These are phyloP conservation scores for Leucocoprinus leucothites DNA, from an alignment of 768 basidiomycete species.

Conservation along the genomic window DNA sequence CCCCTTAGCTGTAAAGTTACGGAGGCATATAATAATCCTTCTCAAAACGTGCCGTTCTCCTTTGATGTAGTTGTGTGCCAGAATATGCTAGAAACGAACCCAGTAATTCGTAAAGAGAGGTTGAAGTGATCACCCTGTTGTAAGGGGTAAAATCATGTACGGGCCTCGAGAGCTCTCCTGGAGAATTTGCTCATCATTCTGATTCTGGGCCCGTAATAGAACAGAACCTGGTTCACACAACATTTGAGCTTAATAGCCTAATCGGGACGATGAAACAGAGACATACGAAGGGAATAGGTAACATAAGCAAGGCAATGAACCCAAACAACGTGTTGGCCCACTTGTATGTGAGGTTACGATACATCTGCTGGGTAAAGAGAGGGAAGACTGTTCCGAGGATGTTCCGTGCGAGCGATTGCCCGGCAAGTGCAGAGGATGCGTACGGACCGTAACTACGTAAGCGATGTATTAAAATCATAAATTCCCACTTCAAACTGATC, in stretches of 20 bases:
- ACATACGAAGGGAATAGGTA: slow-evolving; percentile 59
- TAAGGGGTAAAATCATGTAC: too few species aligned
- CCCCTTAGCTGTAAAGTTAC: too few species aligned
- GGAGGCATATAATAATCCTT: too few species aligned
- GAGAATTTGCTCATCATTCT: not conserved
- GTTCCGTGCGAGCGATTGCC: slow-evolving; percentile 61
- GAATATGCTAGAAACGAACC: too few species aligned
- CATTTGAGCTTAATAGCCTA: not conserved
- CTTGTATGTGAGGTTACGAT: slow-evolving; percentile 46
- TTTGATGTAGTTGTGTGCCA: too few species aligned
- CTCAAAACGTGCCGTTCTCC: too few species aligned
- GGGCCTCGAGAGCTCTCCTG: too few species aligned
- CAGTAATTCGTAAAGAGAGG: too few species aligned
- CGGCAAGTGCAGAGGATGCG: slow-evolving; percentile 68
- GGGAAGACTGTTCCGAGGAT: slow-evolving; percentile 52
- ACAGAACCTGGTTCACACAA: slow-evolving; percentile 28
- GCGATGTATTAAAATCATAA: not conserved
- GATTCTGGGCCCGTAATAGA: slow-evolving; percentile 40
- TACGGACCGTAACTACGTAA: slow-evolving; percentile 50
- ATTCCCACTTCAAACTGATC: not conserved
- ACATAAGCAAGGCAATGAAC: slow-evolving; percentile 46
- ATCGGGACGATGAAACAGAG: not conserved
- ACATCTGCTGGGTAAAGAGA: slow-evolving; percentile 62
- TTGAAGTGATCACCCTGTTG: too few species aligned
- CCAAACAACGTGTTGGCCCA: slow-evolving; percentile 63